Base-by-base conservation (phyloP, 2,329 filamentous ascomycete genomes). In the Dothiorella sarmentorum region DNA sequence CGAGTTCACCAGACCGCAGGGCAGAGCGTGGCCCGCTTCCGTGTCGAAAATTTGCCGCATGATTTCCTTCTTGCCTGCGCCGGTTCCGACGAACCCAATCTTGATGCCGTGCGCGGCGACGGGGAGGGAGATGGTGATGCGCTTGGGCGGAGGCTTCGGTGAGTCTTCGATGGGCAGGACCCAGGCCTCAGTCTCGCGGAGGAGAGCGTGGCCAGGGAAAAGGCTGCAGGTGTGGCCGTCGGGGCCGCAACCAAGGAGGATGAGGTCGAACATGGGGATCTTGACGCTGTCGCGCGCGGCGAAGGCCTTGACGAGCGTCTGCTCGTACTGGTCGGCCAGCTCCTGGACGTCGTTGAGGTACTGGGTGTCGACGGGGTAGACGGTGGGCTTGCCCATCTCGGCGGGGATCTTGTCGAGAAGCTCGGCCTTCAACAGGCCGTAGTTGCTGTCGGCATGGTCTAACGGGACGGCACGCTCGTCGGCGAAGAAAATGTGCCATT, bases 401-500 rank as follows among this genome's bases (percentile, higher is more conserved):
- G 80, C 75, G 40, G 92, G 91, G 63, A 97, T 89, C 78, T 95
- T 93, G 64, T 92, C 87, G 62, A 99, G 81, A 52, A 97, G 81
- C 76, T 97, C 91, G 47, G 85, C 79, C 79, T 96, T 94, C 66
- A 97, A 78, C 43, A 97, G 85, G 61, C 80, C 85, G 77, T 97
- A 96, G 79, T 97, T 99, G 79, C 91, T 96, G 78, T 99, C 93
- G 64, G 85, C 82, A 76, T 97, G 88, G 74, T 94, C 87, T 66
- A 97, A 86, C 20, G 94, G 89, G 56, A 97, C 94, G 66, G 90
- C 90, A 69, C 94, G 90, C 81, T 99, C 94, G 73, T 99, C 94
- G 70, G 93, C 93, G 75, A 97, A 97, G 82, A 97, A 99, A 70
- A 99, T 90, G 69, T 97, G 90, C 94, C 94, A 99, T 74, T 90